These are phyloP conservation scores for Phytophthora europaea DNA, from an alignment of 352 stramenopile genomes.

Conservation along the genomic window DNA sequence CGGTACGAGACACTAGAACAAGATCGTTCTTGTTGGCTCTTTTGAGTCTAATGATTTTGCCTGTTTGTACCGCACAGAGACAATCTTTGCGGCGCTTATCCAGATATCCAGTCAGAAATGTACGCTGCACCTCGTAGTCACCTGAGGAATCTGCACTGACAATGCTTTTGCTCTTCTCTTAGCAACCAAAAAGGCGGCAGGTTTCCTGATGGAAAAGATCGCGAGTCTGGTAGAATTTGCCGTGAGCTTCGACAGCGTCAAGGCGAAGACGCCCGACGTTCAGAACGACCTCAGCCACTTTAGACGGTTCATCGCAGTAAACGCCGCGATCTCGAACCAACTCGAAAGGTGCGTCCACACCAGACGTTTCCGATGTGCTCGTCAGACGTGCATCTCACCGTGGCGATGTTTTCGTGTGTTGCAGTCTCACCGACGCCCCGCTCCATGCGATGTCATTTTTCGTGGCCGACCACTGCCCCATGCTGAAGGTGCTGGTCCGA, in stretches of 20 bases:
- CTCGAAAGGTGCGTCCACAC: constrained; percentile 47
- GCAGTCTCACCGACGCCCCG: constrained; percentile 48
- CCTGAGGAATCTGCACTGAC: constrained; percentile 3
- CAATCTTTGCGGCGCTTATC: constrained; percentile 53
- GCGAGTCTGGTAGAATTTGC: constrained; percentile 64
- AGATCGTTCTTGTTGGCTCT: neutral
- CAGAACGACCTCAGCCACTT: constrained; percentile 80
- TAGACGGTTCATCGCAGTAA: constrained; percentile 54
- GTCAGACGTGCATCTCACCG: neutral
- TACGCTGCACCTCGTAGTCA: constrained; percentile 13
- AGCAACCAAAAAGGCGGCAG: constrained; percentile 53
- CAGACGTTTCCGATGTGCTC: neutral
- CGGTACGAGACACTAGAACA: constrained; percentile 32
- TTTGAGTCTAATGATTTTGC: neutral
- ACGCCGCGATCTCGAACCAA: constrained; percentile 48
- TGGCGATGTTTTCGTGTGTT: neutral
- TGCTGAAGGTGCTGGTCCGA: constrained; percentile 63
- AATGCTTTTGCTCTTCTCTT: neutral
- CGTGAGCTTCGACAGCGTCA: constrained; percentile 65
- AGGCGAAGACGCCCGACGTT: constrained; percentile 59
- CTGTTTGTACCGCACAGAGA: constrained; percentile 31
- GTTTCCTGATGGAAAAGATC: constrained; percentile 60
- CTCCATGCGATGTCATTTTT: constrained; percentile 73
- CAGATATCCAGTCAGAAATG: constrained; percentile 66
- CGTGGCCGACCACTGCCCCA: constrained; percentile 65